phyloP scores from a whole-genome alignment of 768 basidiomycete genomes.

The Xerocomellus chrysenteron region DNA sequence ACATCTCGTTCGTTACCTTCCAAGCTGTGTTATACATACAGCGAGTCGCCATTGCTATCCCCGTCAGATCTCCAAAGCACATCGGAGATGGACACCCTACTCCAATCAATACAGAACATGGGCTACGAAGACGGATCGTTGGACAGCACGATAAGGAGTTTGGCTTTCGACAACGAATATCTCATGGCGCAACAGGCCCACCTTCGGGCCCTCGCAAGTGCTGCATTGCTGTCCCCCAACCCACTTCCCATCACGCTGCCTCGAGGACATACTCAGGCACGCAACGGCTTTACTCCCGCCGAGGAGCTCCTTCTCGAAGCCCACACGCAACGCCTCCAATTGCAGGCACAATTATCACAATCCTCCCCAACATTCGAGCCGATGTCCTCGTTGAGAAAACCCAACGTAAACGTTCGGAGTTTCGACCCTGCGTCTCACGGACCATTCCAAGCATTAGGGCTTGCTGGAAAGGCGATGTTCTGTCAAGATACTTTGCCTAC shows the following conservation, averaged over 20 bases:
- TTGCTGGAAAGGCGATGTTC: constrained; percentile 7
- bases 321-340: constrained; percentile 36
- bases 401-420: constrained; percentile 4
- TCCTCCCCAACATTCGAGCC: constrained; percentile 11
- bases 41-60: constrained; percentile 16
- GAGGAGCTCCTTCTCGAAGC: constrained; percentile 68
- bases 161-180: constrained; percentile 18
- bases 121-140: constrained; percentile 17
- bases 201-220: constrained; percentile 24
- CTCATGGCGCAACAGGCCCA: constrained; percentile 19
- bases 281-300: constrained; percentile 62
- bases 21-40: constrained; percentile 18
- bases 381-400: constrained; percentile 2
- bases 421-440: constrained; percentile 7
- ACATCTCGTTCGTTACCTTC: constrained; percentile 22
- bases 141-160: constrained; percentile 11
- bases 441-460: neutral
- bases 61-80: constrained; percentile 26
- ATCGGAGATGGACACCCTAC: constrained; percentile 39
- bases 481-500: constrained; percentile 22
- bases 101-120: constrained; percentile 36
- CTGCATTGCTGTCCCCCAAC: constrained; percentile 10
- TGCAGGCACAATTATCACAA: constrained; percentile 11
- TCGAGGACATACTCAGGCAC: constrained; percentile 36
- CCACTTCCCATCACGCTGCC: constrained; percentile 6